These are phyloP conservation scores for Baorangia bicolor DNA, from an alignment of 768 basidiomycete species.

Conservation along the genomic window DNA sequence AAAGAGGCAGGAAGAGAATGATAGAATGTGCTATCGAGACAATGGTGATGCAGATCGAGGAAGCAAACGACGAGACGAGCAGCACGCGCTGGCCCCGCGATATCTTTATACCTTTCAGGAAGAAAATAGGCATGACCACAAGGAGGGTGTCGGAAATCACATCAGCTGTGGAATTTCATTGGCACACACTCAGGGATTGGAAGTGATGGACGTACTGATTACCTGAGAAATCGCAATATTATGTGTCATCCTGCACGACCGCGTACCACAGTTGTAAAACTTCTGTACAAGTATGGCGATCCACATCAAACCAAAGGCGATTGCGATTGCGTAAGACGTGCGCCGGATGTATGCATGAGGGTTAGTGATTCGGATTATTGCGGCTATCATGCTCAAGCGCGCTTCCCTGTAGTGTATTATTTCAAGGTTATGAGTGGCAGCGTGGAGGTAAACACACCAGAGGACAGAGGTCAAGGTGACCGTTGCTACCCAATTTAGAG, in stretches of 20 bases:
- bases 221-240: slow-evolving; percentile 12
- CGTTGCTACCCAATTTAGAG: slow-evolving; percentile 4
- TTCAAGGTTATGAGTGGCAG: neutral
- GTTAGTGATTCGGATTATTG: slow-evolving; percentile 7
- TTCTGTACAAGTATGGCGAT: neutral
- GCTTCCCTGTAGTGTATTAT: slow-evolving; percentile 5
- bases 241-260: neutral
- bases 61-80: slow-evolving; percentile 20
- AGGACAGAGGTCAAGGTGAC: slow-evolving; percentile 3
- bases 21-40: slow-evolving; percentile 12
- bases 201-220: slow-evolving; percentile 7
- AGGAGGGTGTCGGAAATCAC: slow-evolving; percentile 16
- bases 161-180: slow-evolving; percentile 16
- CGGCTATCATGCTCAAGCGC: slow-evolving; percentile 18
- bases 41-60: slow-evolving; percentile 22
- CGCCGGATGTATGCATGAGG: neutral
- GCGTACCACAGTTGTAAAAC: neutral
- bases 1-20: slow-evolving; percentile 6
- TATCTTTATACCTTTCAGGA: slow-evolving; percentile 17
- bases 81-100: slow-evolving; percentile 11
- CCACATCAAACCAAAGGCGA: slow-evolving; percentile 18
- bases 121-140: slow-evolving; percentile 11
- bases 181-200: neutral
- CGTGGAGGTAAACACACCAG: slow-evolving; percentile 5
- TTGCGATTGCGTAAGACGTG: neutral